These are phyloP conservation scores for Bullera alba DNA, from an alignment of 768 basidiomycete species.

Conservation along the genomic window DNA sequence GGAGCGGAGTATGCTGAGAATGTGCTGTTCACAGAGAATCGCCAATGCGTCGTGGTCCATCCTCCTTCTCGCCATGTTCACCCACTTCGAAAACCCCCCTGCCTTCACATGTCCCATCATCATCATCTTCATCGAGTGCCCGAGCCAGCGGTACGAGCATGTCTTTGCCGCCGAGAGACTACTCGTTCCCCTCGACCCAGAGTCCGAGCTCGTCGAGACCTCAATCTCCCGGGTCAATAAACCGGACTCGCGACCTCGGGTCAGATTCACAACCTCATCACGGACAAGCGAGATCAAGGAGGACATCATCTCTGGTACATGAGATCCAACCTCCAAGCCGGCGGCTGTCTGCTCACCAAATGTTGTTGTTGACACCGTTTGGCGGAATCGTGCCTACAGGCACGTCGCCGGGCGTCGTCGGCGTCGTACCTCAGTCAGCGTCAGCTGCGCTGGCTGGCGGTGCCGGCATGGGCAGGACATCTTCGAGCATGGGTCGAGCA, in stretches of 20 bases:
- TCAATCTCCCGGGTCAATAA: neutral
- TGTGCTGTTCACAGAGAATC: too few species aligned
- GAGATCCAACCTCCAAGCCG: slow-evolving; percentile 38
- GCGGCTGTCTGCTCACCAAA: slow-evolving; percentile 29
- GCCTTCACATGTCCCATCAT: too few species aligned
- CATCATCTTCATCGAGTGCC: neutral
- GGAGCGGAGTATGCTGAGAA: too few species aligned
- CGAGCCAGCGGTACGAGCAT: too few species aligned
- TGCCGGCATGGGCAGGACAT: slow-evolving; percentile 1
- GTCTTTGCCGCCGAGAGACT: neutral
- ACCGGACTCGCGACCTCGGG: neutral
- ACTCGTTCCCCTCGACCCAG: neutral
- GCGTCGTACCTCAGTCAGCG: too few species aligned
- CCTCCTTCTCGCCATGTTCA: too few species aligned
- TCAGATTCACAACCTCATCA: too few species aligned
- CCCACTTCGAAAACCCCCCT: too few species aligned
- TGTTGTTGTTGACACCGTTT: slow-evolving; percentile 36
- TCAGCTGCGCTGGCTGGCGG: neutral
- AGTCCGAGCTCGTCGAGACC: neutral
- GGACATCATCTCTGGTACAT: slow-evolving; percentile 26
- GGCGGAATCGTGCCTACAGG: slow-evolving; percentile 19
- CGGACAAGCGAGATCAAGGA: slow-evolving; percentile 5
- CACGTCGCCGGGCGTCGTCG: neutral
- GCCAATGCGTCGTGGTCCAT: too few species aligned
- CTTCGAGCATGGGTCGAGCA: slow-evolving; percentile 14